These are phyloP conservation scores for Hyaloscypha variabilis DNA, from an alignment of 495 filamentous ascomycete species.

Conservation along the genomic window DNA sequence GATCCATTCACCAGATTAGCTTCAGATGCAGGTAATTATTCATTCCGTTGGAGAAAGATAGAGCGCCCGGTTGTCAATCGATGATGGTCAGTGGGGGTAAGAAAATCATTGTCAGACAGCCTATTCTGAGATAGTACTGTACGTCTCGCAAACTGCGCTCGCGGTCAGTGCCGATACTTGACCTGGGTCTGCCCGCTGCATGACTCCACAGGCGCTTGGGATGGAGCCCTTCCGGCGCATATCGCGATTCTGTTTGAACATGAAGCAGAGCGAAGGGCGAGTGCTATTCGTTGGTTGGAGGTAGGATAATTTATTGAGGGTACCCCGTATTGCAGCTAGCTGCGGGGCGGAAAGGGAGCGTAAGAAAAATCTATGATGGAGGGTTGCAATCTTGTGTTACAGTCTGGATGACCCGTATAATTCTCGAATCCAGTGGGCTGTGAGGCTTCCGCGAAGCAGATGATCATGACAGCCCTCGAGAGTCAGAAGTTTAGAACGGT, in stretches of 20 bases:
- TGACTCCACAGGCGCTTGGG: neutral
- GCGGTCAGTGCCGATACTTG: neutral
- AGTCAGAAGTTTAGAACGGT: neutral
- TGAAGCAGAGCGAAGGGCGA: neutral
- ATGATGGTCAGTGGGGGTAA: neutral
- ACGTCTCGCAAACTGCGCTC: neutral
- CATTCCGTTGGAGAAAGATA: slow-evolving; percentile 7
- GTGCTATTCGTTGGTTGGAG: neutral
- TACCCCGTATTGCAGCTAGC: neutral
- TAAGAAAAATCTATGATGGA: neutral
- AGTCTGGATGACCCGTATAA: slow-evolving; percentile 12
- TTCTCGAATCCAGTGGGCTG: slow-evolving; percentile 8
- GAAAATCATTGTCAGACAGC: neutral
- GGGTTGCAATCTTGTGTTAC: neutral
- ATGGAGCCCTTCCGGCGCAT: neutral
- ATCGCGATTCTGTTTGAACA: neutral
- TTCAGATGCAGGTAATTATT: slow-evolving; percentile 16
- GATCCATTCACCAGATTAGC: slow-evolving; percentile 22
- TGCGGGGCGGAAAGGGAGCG: neutral
- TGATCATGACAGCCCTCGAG: slow-evolving; percentile 7
- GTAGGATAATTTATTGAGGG: neutral
- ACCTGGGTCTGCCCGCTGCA: slow-evolving; percentile 4
- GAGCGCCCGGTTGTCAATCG: slow-evolving; percentile 6
- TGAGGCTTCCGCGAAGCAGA: slow-evolving; percentile 8
- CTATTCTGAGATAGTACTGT: slow-evolving; percentile 3